Evolutionary conservation across 202 grass and related monocot species (phyloP), one percentile per base, ranked within the genome.

Genomic region (Brachypodium distachyon): DNA sequence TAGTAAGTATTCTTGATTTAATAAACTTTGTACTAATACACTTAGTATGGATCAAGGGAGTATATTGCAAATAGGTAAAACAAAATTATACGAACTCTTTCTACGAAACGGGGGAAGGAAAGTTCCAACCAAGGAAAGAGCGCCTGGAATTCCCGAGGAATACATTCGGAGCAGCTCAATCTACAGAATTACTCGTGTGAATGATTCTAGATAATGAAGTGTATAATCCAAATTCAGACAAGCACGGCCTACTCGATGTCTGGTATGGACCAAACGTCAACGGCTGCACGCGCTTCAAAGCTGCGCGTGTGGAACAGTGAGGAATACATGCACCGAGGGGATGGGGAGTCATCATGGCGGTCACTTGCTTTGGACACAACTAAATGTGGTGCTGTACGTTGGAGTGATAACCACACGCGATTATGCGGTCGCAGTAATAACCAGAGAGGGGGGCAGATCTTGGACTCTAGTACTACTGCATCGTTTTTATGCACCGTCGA

Each of bases 241-340:
- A 31, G n/a, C n/a, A n/a, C 55, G 12, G 12, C 0, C 13, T 53
- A 13, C 8, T 64, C 62, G 47, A 65, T 65, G 60, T 4, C 10
- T 39, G 11, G 12, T 23, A 68, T 54, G 37, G 44, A 38, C 47
- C 34, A 33, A 29, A 67, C 36, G 85, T 87, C 79, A 82, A 82
- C 73, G 39, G 67, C 37, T 78, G 58, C 79, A 72, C 85, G 59
- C 32, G 26, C 40, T 14, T 72, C 73, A 58, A 82, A 38, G 56
- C 17, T 43, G 48, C 78, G 29, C 31, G 37, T 32, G 31, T 33
- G 70, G 31, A 53, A 9, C 38, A 44, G 28, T 29, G 75, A 18
- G 27, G 56, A 36, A n/a, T n/a, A n/a, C n/a, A n/a, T 69, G 41
- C 47, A 63, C 31, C 31, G 71, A 32, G 47, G n/a, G n/a, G n/a